Evolutionary conservation across 306 rosid species (phyloP).

Genomic region (Lagenaria siceraria): DNA sequence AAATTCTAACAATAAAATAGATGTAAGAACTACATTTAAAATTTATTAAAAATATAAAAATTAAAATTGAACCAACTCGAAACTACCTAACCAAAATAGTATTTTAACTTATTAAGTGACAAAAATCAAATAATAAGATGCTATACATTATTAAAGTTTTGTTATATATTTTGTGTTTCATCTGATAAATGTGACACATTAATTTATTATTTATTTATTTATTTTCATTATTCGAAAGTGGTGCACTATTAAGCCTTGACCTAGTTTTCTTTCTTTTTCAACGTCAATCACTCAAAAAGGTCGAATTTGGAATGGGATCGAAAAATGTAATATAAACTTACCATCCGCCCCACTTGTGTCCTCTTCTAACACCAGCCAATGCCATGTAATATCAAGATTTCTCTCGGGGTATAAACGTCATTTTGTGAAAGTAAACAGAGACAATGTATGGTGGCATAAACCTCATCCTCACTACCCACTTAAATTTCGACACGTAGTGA

Average conservation of each 20-base stretch:
- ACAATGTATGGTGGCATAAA: not conserved
- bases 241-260: not conserved
- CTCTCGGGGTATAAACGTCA: not conserved
- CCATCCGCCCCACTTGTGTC: not conserved
- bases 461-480: not conserved
- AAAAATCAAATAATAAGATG: too few species aligned
- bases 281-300: not conserved
- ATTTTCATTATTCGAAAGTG: not conserved
- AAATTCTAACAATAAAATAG: too few species aligned
- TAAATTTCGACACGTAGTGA: slow-evolving; percentile 5
- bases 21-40: too few species aligned
- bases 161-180: too few species aligned
- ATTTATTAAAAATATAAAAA: too few species aligned
- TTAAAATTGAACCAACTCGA: too few species aligned
- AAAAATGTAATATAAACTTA: not conserved
- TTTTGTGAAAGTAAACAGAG: not conserved
- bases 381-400: not conserved
- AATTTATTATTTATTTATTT: not conserved
- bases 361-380: not conserved
- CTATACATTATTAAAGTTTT: too few species aligned
- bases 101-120: too few species aligned
- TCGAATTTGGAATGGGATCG: not conserved
- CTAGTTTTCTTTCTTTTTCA: not conserved
- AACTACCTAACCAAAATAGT: too few species aligned
- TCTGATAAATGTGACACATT: not conserved